A percentile compares a stretch with the other conserved stretches of the same genome.
Conservation (phyloP, 192 early-diverging fungal species). For the Endogone sp. region DNA sequence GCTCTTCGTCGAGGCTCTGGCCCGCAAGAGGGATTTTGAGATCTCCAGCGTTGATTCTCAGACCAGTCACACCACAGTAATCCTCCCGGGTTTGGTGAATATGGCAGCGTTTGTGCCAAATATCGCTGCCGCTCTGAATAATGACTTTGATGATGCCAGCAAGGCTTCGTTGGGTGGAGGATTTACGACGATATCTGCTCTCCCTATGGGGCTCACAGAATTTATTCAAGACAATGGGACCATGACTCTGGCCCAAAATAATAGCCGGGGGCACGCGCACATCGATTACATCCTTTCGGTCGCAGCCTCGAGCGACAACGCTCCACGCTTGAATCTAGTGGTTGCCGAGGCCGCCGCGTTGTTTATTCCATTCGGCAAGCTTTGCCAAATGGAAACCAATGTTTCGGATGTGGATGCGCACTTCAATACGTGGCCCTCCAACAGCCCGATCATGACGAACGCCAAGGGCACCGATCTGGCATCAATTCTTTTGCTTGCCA, state of each 20-base stretch:
- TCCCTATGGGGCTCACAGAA: conserved; percentile 48
- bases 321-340: conserved; percentile 35
- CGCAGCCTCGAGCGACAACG: conserved; percentile 68
- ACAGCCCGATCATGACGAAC: conserved; percentile 72
- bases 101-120: conserved; percentile 63
- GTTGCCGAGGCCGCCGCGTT: conserved; percentile 46
- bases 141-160: conserved; percentile 60
- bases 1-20: conserved; percentile 94
- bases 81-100: conserved; percentile 87
- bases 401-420: conserved; percentile 66
- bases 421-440: conserved; percentile 77
- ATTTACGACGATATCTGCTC: conserved; percentile 74
- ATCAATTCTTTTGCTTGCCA: conserved; percentile 81
- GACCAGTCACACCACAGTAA: conserved; percentile 78
- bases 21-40: conserved; percentile 66
- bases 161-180: conserved; percentile 80
- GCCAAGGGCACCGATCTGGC: conserved; percentile 88
- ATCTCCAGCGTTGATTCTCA: conserved; percentile 87
- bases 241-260: conserved; percentile 46
- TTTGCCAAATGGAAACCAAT: conserved; percentile 25
- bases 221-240: conserved; percentile 53
- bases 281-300: conserved; percentile 74
- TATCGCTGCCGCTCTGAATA: conserved; percentile 34
- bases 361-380: conserved; percentile 56
- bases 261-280: conserved; percentile 41